Evolutionary conservation across 2,329 filamentous ascomycete species (phyloP).

Genomic region (Lecanicillium sp.): DNA sequence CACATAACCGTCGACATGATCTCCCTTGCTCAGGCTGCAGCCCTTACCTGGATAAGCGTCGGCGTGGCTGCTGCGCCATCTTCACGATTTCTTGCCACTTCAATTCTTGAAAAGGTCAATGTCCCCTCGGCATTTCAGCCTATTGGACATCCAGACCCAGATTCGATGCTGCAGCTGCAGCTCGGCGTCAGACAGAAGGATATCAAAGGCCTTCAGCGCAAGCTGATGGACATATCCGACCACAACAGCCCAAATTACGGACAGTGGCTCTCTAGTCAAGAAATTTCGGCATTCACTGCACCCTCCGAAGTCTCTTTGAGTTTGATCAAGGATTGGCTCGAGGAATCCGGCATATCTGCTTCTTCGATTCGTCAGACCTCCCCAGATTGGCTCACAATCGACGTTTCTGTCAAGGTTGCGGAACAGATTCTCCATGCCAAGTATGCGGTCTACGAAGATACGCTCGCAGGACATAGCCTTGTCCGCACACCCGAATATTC

Average conservation of each 20-base stretch:
- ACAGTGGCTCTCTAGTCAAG: constrained; percentile 18
- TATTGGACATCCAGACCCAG: background rate
- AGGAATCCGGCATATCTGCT: constrained; percentile 4
- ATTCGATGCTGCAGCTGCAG: constrained; percentile 1
- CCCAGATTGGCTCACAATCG: background rate
- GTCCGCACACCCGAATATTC: constrained; percentile 14
- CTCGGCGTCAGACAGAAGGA: constrained; percentile 14
- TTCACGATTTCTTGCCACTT: too few relatives aligned
- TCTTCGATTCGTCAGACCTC: background rate
- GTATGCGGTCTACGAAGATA: constrained; percentile 3
- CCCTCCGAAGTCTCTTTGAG: constrained; percentile 18
- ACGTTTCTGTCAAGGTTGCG: background rate
- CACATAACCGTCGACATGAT: too few relatives aligned
- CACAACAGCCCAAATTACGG: constrained; percentile 22
- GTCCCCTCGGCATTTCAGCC: background rate
- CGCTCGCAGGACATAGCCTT: background rate
- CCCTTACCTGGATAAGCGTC: too few relatives aligned
- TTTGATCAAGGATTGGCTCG: constrained; percentile 21
- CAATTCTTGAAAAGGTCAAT: constrained; percentile 1
- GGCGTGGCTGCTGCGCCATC: too few relatives aligned
- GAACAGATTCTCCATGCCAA: constrained; percentile 1
- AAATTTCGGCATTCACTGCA: constrained; percentile 20
- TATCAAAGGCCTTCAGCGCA: constrained; percentile 19
- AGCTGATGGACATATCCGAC: constrained; percentile 20
- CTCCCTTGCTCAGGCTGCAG: too few relatives aligned